These are phyloP conservation scores for Camillea tinctor DNA, from an alignment of 2,329 filamentous ascomycete genomes.

Conservation along the genomic window DNA sequence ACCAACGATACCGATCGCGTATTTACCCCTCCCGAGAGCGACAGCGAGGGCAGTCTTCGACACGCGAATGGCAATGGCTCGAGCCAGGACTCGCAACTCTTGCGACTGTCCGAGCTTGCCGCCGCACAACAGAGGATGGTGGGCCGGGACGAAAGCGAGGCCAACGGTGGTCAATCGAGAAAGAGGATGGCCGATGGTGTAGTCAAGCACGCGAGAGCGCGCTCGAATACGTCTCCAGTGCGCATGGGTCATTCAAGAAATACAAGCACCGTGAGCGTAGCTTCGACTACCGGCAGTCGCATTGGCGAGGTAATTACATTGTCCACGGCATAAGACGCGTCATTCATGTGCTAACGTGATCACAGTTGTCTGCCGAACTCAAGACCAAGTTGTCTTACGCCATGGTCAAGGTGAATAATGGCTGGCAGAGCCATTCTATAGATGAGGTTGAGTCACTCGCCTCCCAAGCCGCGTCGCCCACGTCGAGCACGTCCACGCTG, in stretches of 20 bases:
- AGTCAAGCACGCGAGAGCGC: constrained; percentile 54
- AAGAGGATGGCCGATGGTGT: constrained; percentile 78
- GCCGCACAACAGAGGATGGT: constrained; percentile 51
- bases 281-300: constrained; percentile 62
- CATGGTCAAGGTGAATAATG: constrained; percentile 89
- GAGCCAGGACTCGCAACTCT: constrained; percentile 56
- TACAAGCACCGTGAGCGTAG: constrained; percentile 64
- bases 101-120: constrained; percentile 58
- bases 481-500: constrained; percentile 57
- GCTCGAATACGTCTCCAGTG: constrained; percentile 46
- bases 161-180: constrained; percentile 43
- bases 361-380: constrained; percentile 54
- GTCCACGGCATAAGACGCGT: constrained; percentile 20
- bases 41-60: constrained; percentile 40
- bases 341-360: constrained; percentile 18
- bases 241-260: constrained; percentile 65
- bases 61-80: constrained; percentile 40
- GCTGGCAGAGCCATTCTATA: constrained; percentile 77
- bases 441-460: constrained; percentile 75
- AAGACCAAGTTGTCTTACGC: constrained; percentile 86
- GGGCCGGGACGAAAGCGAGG: constrained; percentile 34
- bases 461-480: constrained; percentile 65
- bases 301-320: constrained; percentile 72
- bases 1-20: constrained; percentile 41
- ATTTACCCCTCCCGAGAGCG: constrained; percentile 44